Percentiles rank a stretch among this genome's conserved stretches.
phyloP scores from a whole-genome alignment of 1,284 basidiomycete species.

The Heterobasidion parviporum region DNA sequence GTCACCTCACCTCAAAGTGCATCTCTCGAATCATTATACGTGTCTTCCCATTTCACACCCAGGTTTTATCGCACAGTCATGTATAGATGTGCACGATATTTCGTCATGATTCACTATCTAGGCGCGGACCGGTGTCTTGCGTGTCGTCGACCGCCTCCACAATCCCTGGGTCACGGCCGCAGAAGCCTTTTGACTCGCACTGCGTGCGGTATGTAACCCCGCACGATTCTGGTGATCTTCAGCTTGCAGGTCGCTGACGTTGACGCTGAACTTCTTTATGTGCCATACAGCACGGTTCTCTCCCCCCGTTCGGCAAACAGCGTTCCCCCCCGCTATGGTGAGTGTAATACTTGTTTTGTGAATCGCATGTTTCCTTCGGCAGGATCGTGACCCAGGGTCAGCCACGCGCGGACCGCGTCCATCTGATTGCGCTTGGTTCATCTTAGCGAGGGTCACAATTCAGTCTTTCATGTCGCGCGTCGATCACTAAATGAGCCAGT shows the following conservation, averaged over 20 bases:
- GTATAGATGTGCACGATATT: neutral
- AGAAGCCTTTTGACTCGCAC: neutral
- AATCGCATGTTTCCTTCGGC: neutral
- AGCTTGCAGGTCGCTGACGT: neutral
- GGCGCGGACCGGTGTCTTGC: neutral
- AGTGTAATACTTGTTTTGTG: neutral
- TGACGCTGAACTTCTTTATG: no score
- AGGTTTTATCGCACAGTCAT: neutral
- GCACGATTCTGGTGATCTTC: neutral
- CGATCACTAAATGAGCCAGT: neutral
- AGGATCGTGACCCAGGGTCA: neutral
- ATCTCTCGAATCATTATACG: neutral
- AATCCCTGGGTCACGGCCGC: neutral
- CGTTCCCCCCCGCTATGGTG: neutral
- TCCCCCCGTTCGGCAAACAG: neutral
- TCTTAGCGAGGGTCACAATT: neutral
- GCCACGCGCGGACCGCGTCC: neutral
- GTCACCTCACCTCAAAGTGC: neutral
- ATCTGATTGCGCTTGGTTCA: neutral
- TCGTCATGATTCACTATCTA: neutral
- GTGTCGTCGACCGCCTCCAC: neutral
- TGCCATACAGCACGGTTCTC: no score
- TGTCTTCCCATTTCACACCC: neutral
- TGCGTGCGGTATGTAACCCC: neutral
- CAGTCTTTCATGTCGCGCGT: neutral